Conservation (phyloP, 805 yeast species). For the Nakazawaea pomicola region DNA sequence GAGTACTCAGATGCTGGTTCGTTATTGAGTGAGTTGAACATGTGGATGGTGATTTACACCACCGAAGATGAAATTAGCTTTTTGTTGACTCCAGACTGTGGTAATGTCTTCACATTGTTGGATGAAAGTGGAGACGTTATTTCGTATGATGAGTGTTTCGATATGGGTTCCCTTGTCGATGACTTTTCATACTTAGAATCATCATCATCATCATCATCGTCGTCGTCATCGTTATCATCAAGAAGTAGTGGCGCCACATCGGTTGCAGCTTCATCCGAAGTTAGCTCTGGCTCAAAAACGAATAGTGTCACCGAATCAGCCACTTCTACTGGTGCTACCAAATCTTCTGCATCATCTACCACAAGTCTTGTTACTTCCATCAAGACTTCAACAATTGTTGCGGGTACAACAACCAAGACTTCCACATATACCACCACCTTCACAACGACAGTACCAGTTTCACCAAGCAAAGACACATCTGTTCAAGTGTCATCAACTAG, state of each 20-base stretch:
- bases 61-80: conserved; percentile 4
- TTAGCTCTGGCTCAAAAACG: conserved; percentile 1
- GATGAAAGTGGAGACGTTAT: conserved; percentile 6
- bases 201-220: conserved; percentile 1
- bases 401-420: background rate
- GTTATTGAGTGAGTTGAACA: conserved; percentile 5
- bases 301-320: background rate
- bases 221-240: conserved; percentile 1
- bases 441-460: background rate
- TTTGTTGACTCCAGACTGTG: conserved; percentile 12
- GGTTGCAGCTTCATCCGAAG: no score
- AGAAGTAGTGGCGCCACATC: background rate
- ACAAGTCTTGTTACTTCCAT: background rate
- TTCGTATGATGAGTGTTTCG: conserved; percentile 11
- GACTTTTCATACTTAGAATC: background rate
- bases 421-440: background rate
- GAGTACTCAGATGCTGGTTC: conserved; percentile 2
- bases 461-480: background rate
- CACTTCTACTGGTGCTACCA: background rate
- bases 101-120: conserved; percentile 10
- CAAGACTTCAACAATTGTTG: background rate
- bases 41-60: conserved; percentile 11
- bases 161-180: conserved; percentile 4
- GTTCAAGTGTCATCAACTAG: background rate
- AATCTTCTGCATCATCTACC: background rate